Conservation (phyloP, 352 stramenopile species). For the Globisporangium barbulae region DNA sequence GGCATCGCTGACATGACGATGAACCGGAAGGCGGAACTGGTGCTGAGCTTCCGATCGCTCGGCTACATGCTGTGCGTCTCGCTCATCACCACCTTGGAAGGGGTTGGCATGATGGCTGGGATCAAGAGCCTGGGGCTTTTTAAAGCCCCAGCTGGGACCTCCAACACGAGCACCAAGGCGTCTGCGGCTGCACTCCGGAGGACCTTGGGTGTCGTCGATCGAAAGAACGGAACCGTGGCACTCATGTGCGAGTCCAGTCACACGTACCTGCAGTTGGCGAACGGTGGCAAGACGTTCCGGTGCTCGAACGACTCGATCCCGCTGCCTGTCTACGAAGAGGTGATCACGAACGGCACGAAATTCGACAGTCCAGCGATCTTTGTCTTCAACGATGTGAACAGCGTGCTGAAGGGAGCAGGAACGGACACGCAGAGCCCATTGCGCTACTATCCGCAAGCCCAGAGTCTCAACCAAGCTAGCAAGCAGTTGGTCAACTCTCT, state of each 20-base stretch:
- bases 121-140: constrained; percentile 29
- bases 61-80: constrained; percentile 30
- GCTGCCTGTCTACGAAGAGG: constrained; percentile 30
- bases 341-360: constrained; percentile 21
- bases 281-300: constrained; percentile 22
- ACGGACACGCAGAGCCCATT: neutral
- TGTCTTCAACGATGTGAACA: constrained; percentile 28
- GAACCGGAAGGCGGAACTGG: constrained; percentile 28
- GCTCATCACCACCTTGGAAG: constrained; percentile 32
- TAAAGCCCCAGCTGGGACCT: neutral
- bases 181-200: constrained; percentile 14
- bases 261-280: constrained; percentile 37
- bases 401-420: constrained; percentile 13
- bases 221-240: constrained; percentile 25
- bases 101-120: constrained; percentile 31
- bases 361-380: constrained; percentile 30
- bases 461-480: constrained; percentile 2
- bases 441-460: constrained; percentile 25
- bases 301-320: constrained; percentile 47
- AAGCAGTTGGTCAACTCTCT: constrained; percentile 14
- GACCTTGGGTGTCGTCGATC: constrained; percentile 19
- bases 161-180: neutral
- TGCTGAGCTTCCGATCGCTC: constrained; percentile 34
- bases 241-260: constrained; percentile 31
- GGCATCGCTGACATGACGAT: constrained; percentile 42